Evolutionary conservation across 2,329 filamentous ascomycete genomes (phyloP), one percentile per base, ranked within the genome.

Genomic region (Lojkania enalia): DNA sequence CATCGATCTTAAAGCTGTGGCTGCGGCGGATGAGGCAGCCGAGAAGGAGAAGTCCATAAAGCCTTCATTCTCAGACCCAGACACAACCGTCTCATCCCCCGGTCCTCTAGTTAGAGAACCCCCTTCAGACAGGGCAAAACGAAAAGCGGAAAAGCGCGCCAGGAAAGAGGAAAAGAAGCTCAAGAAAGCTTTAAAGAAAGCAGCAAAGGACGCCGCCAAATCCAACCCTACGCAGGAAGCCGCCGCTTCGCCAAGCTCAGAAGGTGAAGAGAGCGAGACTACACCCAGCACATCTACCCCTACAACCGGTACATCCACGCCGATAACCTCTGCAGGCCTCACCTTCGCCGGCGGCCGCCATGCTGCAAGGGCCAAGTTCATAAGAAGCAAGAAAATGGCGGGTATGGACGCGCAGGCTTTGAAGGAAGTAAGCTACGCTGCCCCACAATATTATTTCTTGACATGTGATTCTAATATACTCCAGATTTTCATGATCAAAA

Each of bases 331-430:
- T 67, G 48, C 71, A 70, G 66, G 57, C 1, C 39, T 60, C 16
- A 54, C 46, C 1, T 70, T 67, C 36, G 72, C 77, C 49, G 75
- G 79, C 19, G 83, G 79, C 37, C 81, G 90, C 52, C 88, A 91
- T 66, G 81, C 87, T 42, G 83, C 91, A 35, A 78, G 92, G 52
- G 84, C 88, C 55, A 80, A 89, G 48, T 89, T 91, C 69, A 96
- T 97, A 61, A 86, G 86, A 44, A 88, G 94, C 59, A 97, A 97
- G 76, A 85, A 84, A 60, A 82, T 86, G 74, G 90, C 91, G 2
- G 81, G 90, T 46, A 80, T 90, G 74, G 88, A 96, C 68, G 80
- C 85, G 37, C 84, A 86, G 62, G 88, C 90, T 12, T 72, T 97
- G 63, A 92, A 91, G 67, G 90, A 96, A 83, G 88, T 91, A 73